These are phyloP conservation scores for Spergularia bocconei DNA, from an alignment of 148 eudicot genomes.

Conservation along the genomic window DNA sequence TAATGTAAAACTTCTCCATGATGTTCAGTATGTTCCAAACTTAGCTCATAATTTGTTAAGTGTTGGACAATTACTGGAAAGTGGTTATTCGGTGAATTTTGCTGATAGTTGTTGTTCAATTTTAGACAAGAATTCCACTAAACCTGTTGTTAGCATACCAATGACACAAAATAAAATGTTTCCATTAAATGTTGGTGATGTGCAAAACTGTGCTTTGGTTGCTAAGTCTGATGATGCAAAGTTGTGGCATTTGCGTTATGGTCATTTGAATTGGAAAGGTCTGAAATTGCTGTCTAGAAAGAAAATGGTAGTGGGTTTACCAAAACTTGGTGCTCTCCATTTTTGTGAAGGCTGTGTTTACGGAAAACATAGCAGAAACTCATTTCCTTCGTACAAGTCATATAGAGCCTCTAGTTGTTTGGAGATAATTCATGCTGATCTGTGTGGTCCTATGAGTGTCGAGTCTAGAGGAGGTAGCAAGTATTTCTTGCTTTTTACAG, in stretches of 20 bases:
- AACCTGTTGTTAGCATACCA: not conserved
- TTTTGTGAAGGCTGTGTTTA: constrained; percentile 15
- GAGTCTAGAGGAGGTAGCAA: constrained; percentile 1
- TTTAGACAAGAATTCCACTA: not conserved
- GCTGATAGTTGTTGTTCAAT: constrained; percentile 10
- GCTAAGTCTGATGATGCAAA: not conserved
- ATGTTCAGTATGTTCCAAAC: constrained; percentile 30
- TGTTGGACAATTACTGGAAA: constrained; percentile 27
- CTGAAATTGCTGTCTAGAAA: not conserved
- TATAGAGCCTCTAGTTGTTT: constrained; percentile 16
- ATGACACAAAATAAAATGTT: constrained; percentile 29
- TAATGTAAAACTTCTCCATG: constrained; percentile 16
- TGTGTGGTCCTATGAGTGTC: constrained; percentile 5
- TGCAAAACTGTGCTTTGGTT: not conserved
- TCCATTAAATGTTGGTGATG: constrained; percentile 15
- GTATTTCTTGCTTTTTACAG: constrained; percentile 3
- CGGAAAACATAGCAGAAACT: not conserved
- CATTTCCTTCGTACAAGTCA: constrained; percentile 7
- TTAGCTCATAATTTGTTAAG: constrained; percentile 32
- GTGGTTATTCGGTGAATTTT: constrained; percentile 16
- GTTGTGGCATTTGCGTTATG: constrained; percentile 29
- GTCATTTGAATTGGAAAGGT: constrained; percentile 23
- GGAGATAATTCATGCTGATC: constrained; percentile 15
- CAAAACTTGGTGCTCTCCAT: not conserved
- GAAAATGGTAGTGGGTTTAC: not conserved